These are phyloP conservation scores for Aspergillus clavatus DNA, from an alignment of 2,329 filamentous ascomycete species.

Conservation along the genomic window DNA sequence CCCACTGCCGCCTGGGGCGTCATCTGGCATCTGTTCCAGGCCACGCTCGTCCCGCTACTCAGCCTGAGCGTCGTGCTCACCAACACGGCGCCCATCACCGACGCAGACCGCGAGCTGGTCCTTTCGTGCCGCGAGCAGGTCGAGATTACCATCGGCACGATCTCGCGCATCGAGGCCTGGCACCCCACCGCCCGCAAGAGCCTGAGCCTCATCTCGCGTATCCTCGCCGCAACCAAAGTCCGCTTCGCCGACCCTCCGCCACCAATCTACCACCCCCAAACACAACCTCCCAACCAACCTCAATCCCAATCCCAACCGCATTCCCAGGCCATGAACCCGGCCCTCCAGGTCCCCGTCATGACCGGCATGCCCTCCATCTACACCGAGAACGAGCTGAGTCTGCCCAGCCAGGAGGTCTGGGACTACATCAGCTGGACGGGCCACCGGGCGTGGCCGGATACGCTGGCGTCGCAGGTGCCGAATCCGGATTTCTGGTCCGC, in stretches of 20 bases:
- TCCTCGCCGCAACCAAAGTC: no score
- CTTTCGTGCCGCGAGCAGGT: background rate
- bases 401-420: background rate
- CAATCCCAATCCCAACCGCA: no score
- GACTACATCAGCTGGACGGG: background rate
- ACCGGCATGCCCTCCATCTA: background rate
- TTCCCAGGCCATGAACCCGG: no score
- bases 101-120: background rate
- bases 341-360: background rate
- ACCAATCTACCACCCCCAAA: no score
- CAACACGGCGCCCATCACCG: background rate
- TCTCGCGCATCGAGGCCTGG: background rate
- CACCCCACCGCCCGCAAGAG: background rate
- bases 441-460: background rate
- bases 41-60: slow-evolving; percentile 65
- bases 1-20: slow-evolving; percentile 74
- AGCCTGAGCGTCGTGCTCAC: background rate
- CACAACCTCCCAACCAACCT: no score
- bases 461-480: background rate
- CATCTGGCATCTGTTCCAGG: slow-evolving; percentile 74
- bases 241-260: no score
- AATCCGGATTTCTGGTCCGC: background rate
- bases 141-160: background rate
- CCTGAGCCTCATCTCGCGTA: background rate
- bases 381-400: background rate